Base-by-base conservation (phyloP, 129 eudicot genomes). In the Scalesia atractyloides region DNA sequence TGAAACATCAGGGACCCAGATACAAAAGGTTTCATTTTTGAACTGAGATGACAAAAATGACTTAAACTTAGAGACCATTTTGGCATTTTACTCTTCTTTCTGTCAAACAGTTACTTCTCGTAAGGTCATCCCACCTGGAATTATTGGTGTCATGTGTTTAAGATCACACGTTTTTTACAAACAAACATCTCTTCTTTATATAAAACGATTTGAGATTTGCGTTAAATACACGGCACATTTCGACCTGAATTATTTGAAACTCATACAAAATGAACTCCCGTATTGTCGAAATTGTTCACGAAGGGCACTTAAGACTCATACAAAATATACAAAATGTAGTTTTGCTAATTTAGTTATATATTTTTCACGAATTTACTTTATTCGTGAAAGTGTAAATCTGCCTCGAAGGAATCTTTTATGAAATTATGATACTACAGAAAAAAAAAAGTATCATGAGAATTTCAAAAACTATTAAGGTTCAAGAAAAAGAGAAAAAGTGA, bases 401-500 rank as follows among this genome's bases (percentile, higher is more conserved):
- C 64, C 39, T 58, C 16, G 64, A 22, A 58, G 36, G 41, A 24
- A 24, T 26, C 39, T 24, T 58, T 58, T 17, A 58, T 58, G 64
- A 26, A 22, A 58, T 12, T 24, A 58, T 26, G 64, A 58, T 56
- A 19, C 33, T 54, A 19, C 30, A 56, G 0, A 11, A 9, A 16
- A 22, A 58, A 26, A 59, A 60, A 14, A 18, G 34, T 30, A 60
- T 30, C 44, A 30, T 4, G 66, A 60, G 19, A 60, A 60, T 60
- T 60, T 60, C 18, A 60, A 5, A 60, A 58, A 9, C 19, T 56
- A 56, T 8, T 56, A 18, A 56, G 18, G 65, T 59, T 59, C 65
- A 59, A 18, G 65, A 59, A 59, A 59, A 59, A 30, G 43, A 30
- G 65, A 50, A 56, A 56, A 58, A 18, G 64, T 24, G 44, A 30